Evolutionary conservation across 1,284 basidiomycete species (phyloP), one percentile per base, ranked within the genome.

Genomic region (Rhodofomes roseus): DNA sequence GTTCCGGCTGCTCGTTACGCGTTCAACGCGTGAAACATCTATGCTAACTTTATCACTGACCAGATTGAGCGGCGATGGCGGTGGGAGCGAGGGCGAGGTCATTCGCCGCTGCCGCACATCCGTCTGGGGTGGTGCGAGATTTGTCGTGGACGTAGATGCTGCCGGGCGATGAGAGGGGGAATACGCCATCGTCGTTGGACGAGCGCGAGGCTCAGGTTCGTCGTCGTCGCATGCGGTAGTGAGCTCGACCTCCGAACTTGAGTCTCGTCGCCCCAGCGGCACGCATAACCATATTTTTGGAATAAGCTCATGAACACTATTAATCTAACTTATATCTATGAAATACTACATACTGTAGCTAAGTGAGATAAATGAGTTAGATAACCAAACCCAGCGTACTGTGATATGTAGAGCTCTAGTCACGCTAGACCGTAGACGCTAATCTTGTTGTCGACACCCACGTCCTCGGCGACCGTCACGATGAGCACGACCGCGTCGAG

Each of bases 401-500:
- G n/a, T n/a, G n/a, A n/a, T n/a, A n/a, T n/a, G n/a, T n/a, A n/a
- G n/a, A n/a, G n/a, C n/a, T n/a, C 31, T 34, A 11, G 11, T 5
- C 31, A 11, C 31, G 31, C 31, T 34, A 11, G 31, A 34, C 31
- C 11, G 5, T 34, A n/a, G n/a, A n/a, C n/a, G n/a, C n/a, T n/a
- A n/a, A n/a, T n/a, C n/a, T 34, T 11, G 27, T 18, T 31, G 56
- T 50, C 46, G 22, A 31, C 56, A n/a, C 36, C 50, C 27, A 37
- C 23, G 12, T 37, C 52, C 53, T 22, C 40, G 7, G 34, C 63
- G 43, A 48, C 65, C 27, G 54, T 53, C 63, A 68, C 66, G 62
- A 76, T 76, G 74, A 73, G 70, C 77, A 56, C 74, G 80, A 31
- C 74, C 29, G 61, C 70, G 7, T 68, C 73, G 18, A 68, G 68